Percentiles rank a stretch among this genome's conserved stretches.
Conservation (phyloP, 2,329 filamentous ascomycete genomes). For the Ceratocystis colombiana region DNA sequence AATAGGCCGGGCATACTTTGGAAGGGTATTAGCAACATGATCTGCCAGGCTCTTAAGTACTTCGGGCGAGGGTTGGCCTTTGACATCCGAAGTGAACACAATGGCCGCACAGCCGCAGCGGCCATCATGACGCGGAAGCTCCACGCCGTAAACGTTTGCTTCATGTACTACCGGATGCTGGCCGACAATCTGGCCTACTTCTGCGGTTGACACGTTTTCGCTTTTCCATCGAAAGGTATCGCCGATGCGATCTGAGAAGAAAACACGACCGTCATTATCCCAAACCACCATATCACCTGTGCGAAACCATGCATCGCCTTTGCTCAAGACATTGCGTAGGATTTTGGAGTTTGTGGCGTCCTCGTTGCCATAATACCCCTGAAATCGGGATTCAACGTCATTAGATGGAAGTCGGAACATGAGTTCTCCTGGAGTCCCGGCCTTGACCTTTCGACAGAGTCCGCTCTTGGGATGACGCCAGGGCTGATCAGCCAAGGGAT, state of each 20-base stretch:
- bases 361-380: conserved; percentile 70
- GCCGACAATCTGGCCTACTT: conserved; percentile 68
- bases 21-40: conserved; percentile 50
- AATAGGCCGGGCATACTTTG: conserved; percentile 64
- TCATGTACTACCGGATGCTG: conserved; percentile 57
- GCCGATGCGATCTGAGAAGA: conserved; percentile 71
- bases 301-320: conserved; percentile 73
- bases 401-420: conserved; percentile 58
- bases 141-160: conserved; percentile 78
- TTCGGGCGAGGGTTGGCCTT: conserved; percentile 36
- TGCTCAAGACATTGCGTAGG: conserved; percentile 58
- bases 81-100: conserved; percentile 41
- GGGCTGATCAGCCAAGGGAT: conserved; percentile 59
- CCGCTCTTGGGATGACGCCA: conserved; percentile 58
- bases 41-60: conserved; percentile 50
- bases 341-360: conserved; percentile 64
- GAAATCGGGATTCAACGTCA: conserved; percentile 56
- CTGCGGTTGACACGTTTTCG: conserved; percentile 71
- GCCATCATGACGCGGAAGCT: conserved; percentile 70
- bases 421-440: conserved; percentile 63
- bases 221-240: conserved; percentile 75
- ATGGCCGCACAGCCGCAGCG: conserved; percentile 73
- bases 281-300: conserved; percentile 72
- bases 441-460: conserved; percentile 50
- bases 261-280: conserved; percentile 60